Evolutionary conservation across 2,329 filamentous ascomycete genomes (phyloP).

Genomic region (Calonectria pteridis): DNA sequence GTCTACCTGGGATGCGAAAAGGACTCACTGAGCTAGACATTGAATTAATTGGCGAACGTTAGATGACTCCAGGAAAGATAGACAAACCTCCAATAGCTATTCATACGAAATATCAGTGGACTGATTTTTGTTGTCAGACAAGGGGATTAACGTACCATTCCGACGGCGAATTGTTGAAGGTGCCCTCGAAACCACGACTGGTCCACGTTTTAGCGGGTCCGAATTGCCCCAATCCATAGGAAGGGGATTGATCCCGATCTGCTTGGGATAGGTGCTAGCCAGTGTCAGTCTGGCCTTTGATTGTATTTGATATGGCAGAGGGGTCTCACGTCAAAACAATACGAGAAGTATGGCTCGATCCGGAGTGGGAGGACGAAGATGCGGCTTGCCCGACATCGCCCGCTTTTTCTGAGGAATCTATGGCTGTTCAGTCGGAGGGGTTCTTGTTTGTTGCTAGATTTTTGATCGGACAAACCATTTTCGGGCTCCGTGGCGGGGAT

Average conservation of each 20-base stretch:
- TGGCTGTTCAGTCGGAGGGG: slow-evolving; percentile 20
- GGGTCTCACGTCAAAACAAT: slow-evolving; percentile 66
- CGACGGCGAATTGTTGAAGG: slow-evolving; percentile 81
- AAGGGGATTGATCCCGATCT: slow-evolving; percentile 93
- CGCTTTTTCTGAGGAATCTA: slow-evolving; percentile 29
- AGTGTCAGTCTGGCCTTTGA: slow-evolving; percentile 27
- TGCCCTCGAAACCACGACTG: slow-evolving; percentile 86
- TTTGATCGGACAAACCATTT: slow-evolving; percentile 23
- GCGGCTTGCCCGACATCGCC: slow-evolving; percentile 39
- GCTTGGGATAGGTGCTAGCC: slow-evolving; percentile 85
- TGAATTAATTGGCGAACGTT: slow-evolving; percentile 36
- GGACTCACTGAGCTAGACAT: slow-evolving; percentile 50
- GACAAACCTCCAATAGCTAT: slow-evolving; percentile 69
- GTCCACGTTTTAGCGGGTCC: slow-evolving; percentile 81
- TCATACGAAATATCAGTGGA: slow-evolving; percentile 30
- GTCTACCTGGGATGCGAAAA: not conserved
- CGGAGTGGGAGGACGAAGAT: slow-evolving; percentile 39
- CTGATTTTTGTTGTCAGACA: slow-evolving; percentile 20
- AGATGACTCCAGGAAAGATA: not conserved
- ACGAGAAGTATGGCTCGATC: slow-evolving; percentile 60
- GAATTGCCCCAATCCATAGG: slow-evolving; percentile 87
- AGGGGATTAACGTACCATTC: slow-evolving; percentile 71
- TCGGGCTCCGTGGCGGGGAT: slow-evolving; percentile 15
- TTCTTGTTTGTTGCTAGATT: slow-evolving; percentile 26
- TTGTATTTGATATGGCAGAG: not conserved